Conservation (phyloP, 2,329 filamentous ascomycete species). For the Neocatenulostroma microsporum region DNA sequence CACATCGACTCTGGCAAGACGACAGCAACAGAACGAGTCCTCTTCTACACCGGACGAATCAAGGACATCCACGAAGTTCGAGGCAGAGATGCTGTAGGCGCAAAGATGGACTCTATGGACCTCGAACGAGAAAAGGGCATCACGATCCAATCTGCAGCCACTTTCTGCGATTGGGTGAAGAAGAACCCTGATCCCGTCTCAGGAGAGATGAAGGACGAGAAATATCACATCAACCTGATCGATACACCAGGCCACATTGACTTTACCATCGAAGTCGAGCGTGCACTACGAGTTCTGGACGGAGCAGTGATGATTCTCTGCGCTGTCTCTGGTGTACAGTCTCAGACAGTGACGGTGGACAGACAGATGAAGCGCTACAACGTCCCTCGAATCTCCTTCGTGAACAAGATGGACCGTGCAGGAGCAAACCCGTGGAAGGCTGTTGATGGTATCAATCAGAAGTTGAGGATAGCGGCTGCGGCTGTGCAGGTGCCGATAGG, state of each 20-base stretch:
- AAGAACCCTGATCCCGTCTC: slow-evolving; percentile 39
- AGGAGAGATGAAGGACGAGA: slow-evolving; percentile 73
- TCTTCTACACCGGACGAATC: slow-evolving; percentile 97
- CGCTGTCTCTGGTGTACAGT: slow-evolving; percentile 93
- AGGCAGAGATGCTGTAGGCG: slow-evolving; percentile 87
- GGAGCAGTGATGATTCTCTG: slow-evolving; percentile 98
- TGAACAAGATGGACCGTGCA: slow-evolving; percentile 99
- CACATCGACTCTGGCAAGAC: slow-evolving; percentile 99
- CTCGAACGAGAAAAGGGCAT: slow-evolving; percentile 97
- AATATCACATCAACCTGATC: slow-evolving; percentile 96
- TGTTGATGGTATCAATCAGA: slow-evolving; percentile 93
- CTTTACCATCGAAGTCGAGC: slow-evolving; percentile 97
- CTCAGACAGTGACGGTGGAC: slow-evolving; percentile 96
- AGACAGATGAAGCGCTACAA: slow-evolving; percentile 99
- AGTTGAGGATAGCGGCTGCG: slow-evolving; percentile 86
- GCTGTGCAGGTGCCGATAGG: slow-evolving; percentile 94
- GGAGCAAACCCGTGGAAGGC: slow-evolving; percentile 97
- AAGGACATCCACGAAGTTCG: slow-evolving; percentile 96
- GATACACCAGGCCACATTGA: slow-evolving; percentile 98
- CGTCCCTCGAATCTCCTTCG: slow-evolving; percentile 86
- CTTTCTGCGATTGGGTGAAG: slow-evolving; percentile 95
- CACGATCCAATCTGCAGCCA: slow-evolving; percentile 96
- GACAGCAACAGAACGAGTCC: slow-evolving; percentile 88
- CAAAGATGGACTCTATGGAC: slow-evolving; percentile 99
- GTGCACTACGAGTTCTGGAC: slow-evolving; percentile 87